Evolutionary conservation across 2,329 filamentous ascomycete genomes (phyloP), one percentile per base, ranked within the genome.

Genomic region (Cytospora schulzeri): DNA sequence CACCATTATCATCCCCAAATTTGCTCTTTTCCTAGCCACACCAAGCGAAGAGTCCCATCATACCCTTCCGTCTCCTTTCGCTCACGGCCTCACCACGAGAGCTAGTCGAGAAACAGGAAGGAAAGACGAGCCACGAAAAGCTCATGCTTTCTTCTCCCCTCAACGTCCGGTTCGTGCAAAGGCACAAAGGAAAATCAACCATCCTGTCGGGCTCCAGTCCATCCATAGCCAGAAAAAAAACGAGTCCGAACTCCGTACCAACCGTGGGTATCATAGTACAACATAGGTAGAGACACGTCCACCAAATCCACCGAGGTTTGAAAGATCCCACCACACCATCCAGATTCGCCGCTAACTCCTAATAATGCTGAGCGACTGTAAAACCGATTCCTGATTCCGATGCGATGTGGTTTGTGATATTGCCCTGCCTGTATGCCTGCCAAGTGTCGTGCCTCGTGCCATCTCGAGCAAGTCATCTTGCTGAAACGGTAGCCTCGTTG

Each of bases 321-420:
- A 17, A 31, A 33, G 35, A 31, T 50, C n/a, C 7, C 5, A n/a
- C 41, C 52, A n/a, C 53, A 15, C 53, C 55, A 26, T 38, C 29
- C 60, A 62, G 38, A 62, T 56, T 51, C 28, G 45, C 52, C 60
- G 60, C 38, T 35, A 55, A 22, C 38, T 61, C 59, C 59, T 61
- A 61, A 61, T 41, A 50, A 61, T 61, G 33, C 51, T 50, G 35
- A 26, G 51, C 59, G 51, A 51, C 38, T 17, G 38, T 41, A 41
- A 41, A 4, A 41, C 38, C 38, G 17, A 41, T 2, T n/a, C 38
- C 17, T 19, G 4, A n/a, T 19, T 7, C n/a, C 19, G 19, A 41
- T 41, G 38, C 17, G n/a, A 41, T n/a, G 5, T 6, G 38, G n/a
- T n/a, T 41, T n/a, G 38, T 41, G 38, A 7, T 38, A 15, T 8